Conservation (phyloP, 2,329 filamentous ascomycete genomes). For the Ophioceras dolichostomum region DNA sequence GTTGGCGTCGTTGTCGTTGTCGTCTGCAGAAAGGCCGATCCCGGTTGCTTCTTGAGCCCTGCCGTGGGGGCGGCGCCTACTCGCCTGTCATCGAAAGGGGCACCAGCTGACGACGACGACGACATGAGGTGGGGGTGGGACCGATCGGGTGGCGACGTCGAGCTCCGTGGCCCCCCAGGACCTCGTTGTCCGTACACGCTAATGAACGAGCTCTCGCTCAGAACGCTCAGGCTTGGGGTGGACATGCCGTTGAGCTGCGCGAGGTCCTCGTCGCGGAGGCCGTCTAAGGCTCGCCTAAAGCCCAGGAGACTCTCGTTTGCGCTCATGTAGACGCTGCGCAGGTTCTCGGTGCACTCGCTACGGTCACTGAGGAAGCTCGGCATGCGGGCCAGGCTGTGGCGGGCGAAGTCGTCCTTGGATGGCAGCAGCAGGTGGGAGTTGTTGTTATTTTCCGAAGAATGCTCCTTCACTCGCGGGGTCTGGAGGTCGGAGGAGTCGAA, state of each 20-base stretch:
- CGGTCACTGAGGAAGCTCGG: conserved; percentile 52
- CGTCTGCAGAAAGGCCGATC: too few relatives aligned
- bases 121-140: conserved; percentile 7
- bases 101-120: too few relatives aligned
- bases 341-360: conserved; percentile 46
- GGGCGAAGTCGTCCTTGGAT: conserved; percentile 19
- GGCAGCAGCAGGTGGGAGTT: too few relatives aligned
- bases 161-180: conserved; percentile 12
- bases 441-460: too few relatives aligned
- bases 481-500: neutral
- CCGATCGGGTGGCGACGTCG: conserved; percentile 12
- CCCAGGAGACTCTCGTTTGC: conserved; percentile 34
- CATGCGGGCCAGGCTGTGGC: conserved; percentile 35
- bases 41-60: too few relatives aligned
- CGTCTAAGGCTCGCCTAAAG: conserved; percentile 34
- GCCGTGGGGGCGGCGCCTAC: too few relatives aligned
- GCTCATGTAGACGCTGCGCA: conserved; percentile 46
- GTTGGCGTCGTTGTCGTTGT: conserved; percentile 10
- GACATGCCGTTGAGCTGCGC: conserved; percentile 23
- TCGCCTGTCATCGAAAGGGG: too few relatives aligned
- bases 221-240: conserved; percentile 49
- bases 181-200: conserved; percentile 48
- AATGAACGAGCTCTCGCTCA: conserved; percentile 56
- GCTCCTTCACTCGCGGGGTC: neutral
- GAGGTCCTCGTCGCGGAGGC: conserved; percentile 17